Conservation (phyloP, 1,284 basidiomycete genomes). For the Irpex sp. region DNA sequence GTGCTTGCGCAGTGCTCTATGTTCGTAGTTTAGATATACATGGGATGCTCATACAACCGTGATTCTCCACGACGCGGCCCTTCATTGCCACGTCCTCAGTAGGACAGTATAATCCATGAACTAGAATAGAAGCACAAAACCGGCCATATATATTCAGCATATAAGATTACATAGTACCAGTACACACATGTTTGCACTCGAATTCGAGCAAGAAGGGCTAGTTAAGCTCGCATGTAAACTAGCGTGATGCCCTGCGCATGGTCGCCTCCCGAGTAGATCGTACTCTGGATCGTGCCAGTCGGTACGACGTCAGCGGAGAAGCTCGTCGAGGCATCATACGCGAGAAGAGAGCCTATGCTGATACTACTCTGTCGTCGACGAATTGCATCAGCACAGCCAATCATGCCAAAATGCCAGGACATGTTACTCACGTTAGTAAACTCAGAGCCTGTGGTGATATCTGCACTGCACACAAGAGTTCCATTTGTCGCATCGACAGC, state of each 20-base stretch:
- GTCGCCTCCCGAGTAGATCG: conserved; percentile 4
- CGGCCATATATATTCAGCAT: too few relatives aligned
- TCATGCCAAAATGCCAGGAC: not conserved
- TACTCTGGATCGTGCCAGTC: conserved; percentile 6
- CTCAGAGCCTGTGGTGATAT: not conserved
- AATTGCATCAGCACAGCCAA: too few relatives aligned
- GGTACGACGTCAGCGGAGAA: conserved; percentile 10
- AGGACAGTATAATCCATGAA: too few relatives aligned
- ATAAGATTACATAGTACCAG: too few relatives aligned
- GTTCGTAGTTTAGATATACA: too few relatives aligned
- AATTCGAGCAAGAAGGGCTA: not conserved
- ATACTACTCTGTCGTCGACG: not conserved
- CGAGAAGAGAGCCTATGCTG: conserved; percentile 3
- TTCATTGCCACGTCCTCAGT: too few relatives aligned
- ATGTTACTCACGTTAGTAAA: not conserved
- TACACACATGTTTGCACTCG: not conserved
- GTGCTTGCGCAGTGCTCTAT: too few relatives aligned
- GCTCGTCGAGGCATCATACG: conserved; percentile 4
- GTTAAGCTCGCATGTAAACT: conserved; percentile 6
- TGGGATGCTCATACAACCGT: too few relatives aligned
- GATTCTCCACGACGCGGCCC: too few relatives aligned
- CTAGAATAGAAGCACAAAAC: too few relatives aligned
- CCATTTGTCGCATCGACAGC: conserved; percentile 6
- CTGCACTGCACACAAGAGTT: conserved; percentile 3
- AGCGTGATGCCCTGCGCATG: conserved; percentile 8